Evolutionary conservation across 176 grass and related monocot species (phyloP).

Genomic region (Phoenix dactylifera): DNA sequence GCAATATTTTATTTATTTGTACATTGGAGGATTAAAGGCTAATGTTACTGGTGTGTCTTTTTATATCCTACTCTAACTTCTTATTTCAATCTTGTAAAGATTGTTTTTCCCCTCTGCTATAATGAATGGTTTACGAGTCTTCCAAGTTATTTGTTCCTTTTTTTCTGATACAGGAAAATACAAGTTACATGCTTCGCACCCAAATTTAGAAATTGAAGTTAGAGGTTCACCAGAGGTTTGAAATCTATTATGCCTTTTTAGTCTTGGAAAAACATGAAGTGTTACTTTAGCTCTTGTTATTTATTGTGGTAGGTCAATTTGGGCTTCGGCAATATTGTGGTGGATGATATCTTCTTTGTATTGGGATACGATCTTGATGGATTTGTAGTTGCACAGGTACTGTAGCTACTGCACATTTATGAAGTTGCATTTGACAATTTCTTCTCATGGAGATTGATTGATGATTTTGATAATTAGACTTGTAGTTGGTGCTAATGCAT

Average conservation of each 20-base stretch:
- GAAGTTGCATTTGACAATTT: slow-evolving; percentile 11
- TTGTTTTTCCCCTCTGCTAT: no score
- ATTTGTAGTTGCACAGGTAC: slow-evolving; percentile 89
- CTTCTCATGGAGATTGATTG: background rate
- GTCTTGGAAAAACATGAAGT: background rate
- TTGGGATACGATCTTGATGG: slow-evolving; percentile 82
- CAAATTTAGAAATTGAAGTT: slow-evolving; percentile 65
- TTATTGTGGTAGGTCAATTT: slow-evolving; percentile 55
- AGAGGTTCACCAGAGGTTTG: slow-evolving; percentile 70
- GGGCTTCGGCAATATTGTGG: slow-evolving; percentile 70
- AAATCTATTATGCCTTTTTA: slow-evolving; percentile 18
- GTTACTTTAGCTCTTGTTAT: slow-evolving; percentile 23
- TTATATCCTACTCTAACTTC: no score
- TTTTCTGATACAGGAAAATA: slow-evolving; percentile 48
- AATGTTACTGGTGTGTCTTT: no score
- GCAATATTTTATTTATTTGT: no score
- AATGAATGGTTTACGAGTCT: no score
- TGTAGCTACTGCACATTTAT: slow-evolving; percentile 2
- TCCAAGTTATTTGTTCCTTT: slow-evolving; percentile 11
- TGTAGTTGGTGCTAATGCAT: no score
- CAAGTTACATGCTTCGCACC: slow-evolving; percentile 66
- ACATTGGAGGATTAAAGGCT: no score
- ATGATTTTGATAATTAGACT: background rate
- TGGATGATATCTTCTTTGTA: slow-evolving; percentile 82
- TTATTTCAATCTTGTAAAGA: no score